Conservation (phyloP, 805 yeast genomes). For the Metschnikowia sp. region DNA sequence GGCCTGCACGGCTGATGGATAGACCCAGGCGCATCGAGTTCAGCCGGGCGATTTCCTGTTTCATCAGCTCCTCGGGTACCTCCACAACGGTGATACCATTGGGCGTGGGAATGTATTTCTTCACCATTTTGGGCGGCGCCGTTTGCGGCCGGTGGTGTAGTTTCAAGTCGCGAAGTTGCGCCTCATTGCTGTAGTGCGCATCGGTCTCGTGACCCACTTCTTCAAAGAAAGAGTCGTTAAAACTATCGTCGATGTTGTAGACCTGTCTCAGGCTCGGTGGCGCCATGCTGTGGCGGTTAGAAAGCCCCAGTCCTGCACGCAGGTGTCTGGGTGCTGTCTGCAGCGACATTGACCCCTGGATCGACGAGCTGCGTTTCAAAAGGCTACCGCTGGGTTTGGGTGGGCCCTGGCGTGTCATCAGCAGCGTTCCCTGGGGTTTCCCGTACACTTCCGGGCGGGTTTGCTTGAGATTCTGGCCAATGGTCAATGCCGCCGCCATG, state of each 20-base stretch:
- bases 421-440: slow-evolving; percentile 11
- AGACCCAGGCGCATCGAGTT: slow-evolving; percentile 37
- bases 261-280: slow-evolving; percentile 3
- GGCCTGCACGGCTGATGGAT: slow-evolving; percentile 23
- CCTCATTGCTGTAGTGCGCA: slow-evolving; percentile 29
- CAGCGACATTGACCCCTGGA: slow-evolving; percentile 8
- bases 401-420: slow-evolving; percentile 15
- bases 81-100: slow-evolving; percentile 67
- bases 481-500: slow-evolving; percentile 44
- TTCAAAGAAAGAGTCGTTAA: slow-evolving; percentile 31
- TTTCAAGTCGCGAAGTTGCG: slow-evolving; percentile 33
- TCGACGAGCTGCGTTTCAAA: slow-evolving; percentile 17
- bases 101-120: slow-evolving; percentile 71
- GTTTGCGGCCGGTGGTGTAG: slow-evolving; percentile 21
- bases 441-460: slow-evolving; percentile 16
- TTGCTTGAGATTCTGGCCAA: slow-evolving; percentile 32
- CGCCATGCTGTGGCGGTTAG: slow-evolving; percentile 9
- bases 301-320: slow-evolving; percentile 8
- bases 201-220: slow-evolving; percentile 21
- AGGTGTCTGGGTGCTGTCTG: slow-evolving; percentile 8
- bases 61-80: slow-evolving; percentile 51
- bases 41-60: slow-evolving; percentile 36
- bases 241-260: slow-evolving; percentile 28
- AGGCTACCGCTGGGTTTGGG: slow-evolving; percentile 9
- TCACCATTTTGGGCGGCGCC: slow-evolving; percentile 44